Conservation (phyloP, 2,329 filamentous ascomycete genomes). For the Monilinia aucupariae region DNA sequence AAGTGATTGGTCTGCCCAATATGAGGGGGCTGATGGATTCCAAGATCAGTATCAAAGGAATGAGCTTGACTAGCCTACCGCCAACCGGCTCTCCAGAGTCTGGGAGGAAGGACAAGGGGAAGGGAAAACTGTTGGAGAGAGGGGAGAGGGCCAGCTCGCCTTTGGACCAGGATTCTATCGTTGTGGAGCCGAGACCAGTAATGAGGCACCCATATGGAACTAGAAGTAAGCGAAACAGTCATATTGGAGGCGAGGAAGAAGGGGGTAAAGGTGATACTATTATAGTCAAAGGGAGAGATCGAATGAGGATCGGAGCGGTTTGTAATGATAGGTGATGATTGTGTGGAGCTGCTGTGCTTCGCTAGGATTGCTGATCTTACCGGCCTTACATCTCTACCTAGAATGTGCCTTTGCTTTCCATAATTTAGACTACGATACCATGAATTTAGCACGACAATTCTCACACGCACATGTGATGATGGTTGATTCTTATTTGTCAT, state of each 20-base stretch:
- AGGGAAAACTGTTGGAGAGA: constrained; percentile 4
- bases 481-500: too few species aligned
- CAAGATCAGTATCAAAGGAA: constrained; percentile 7
- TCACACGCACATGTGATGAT: too few species aligned
- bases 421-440: background rate
- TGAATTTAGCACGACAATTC: background rate
- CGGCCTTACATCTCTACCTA: background rate
- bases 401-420: background rate
- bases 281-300: background rate
- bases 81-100: constrained; percentile 13
- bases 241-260: background rate
- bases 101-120: background rate
- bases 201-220: constrained; percentile 11
- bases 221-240: constrained; percentile 1
- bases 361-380: background rate
- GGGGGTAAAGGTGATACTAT: background rate
- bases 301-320: constrained; percentile 14
- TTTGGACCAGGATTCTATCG: background rate
- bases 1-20: background rate
- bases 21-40: constrained; percentile 6
- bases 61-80: constrained; percentile 10
- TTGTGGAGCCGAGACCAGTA: background rate
- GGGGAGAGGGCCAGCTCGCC: background rate
- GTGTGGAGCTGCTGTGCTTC: background rate
- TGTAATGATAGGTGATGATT: constrained; percentile 14